Evolutionary conservation across 768 basidiomycete species (phyloP).

Genomic region (Lactarius indigo): DNA sequence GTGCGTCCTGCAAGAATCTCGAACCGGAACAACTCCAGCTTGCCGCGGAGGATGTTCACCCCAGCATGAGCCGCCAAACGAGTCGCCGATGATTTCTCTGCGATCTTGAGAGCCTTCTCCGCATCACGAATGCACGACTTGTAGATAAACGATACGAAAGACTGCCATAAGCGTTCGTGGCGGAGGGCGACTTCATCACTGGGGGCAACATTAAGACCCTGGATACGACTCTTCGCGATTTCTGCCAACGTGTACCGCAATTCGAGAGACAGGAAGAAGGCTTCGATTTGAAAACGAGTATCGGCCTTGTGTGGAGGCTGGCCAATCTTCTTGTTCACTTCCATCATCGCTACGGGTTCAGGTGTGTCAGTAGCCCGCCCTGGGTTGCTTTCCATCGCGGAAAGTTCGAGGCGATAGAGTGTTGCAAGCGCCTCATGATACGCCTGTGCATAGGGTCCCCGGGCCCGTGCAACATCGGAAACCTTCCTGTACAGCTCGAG

Average conservation of each 20-base stretch:
- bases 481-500: slow-evolving; percentile 29
- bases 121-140: slow-evolving; percentile 31
- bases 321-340: slow-evolving; percentile 33
- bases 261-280: slow-evolving; percentile 35
- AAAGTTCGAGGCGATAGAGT: slow-evolving; percentile 33
- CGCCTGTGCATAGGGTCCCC: slow-evolving; percentile 34
- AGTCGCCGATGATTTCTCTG: slow-evolving; percentile 29
- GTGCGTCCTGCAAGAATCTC: slow-evolving; percentile 19
- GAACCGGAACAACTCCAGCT: slow-evolving; percentile 33
- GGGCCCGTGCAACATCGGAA: slow-evolving; percentile 28
- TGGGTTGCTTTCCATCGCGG: slow-evolving; percentile 25
- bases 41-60: slow-evolving; percentile 28
- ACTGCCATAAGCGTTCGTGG: slow-evolving; percentile 27
- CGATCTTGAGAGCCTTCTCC: slow-evolving; percentile 28
- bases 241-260: slow-evolving; percentile 34
- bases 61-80: slow-evolving; percentile 30
- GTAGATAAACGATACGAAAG: slow-evolving; percentile 29
- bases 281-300: slow-evolving; percentile 35
- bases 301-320: slow-evolving; percentile 37
- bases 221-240: slow-evolving; percentile 30
- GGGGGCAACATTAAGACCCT: slow-evolving; percentile 11
- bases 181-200: slow-evolving; percentile 5
- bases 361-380: slow-evolving; percentile 27
- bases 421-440: slow-evolving; percentile 35
- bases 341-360: slow-evolving; percentile 30